Conservation (phyloP, 1,284 basidiomycete genomes). For the Rhodotorula sp. region DNA sequence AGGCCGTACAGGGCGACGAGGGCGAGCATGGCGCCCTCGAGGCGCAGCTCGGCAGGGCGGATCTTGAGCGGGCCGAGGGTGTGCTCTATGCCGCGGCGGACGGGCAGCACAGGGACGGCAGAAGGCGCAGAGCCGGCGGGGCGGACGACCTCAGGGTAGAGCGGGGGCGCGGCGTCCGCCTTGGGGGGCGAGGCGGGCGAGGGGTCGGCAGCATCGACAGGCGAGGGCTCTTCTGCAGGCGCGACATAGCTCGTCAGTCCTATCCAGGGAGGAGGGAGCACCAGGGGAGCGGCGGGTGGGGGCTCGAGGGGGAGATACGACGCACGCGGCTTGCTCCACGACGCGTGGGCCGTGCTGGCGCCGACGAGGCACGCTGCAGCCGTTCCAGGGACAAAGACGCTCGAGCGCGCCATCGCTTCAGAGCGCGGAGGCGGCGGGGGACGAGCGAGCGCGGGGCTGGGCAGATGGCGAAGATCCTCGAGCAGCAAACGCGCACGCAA, state of each 20-base stretch:
- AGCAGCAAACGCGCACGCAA: no score
- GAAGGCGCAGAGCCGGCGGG: neutral
- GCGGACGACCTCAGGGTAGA: conserved; percentile 7
- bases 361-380: conserved; percentile 1
- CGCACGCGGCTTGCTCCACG: conserved; percentile 4
- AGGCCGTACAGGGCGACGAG: conserved; percentile 20
- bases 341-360: neutral
- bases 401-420: neutral
- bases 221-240: neutral
- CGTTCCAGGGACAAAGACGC: neutral
- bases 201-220: conserved; percentile 18
- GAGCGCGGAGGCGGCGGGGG: neutral
- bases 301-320: neutral
- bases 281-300: neutral
- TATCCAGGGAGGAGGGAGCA: neutral
- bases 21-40: conserved; percentile 15
- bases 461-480: no score
- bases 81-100: conserved; percentile 20
- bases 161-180: neutral
- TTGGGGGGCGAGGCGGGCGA: neutral
- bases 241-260: neutral
- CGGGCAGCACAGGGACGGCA: neutral
- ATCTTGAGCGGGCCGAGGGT: conserved; percentile 14
- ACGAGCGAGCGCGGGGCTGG: neutral
- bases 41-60: conserved; percentile 15